Conservation (phyloP, 1,139 yeast genomes). For the Magnusiomyces magnusii region DNA sequence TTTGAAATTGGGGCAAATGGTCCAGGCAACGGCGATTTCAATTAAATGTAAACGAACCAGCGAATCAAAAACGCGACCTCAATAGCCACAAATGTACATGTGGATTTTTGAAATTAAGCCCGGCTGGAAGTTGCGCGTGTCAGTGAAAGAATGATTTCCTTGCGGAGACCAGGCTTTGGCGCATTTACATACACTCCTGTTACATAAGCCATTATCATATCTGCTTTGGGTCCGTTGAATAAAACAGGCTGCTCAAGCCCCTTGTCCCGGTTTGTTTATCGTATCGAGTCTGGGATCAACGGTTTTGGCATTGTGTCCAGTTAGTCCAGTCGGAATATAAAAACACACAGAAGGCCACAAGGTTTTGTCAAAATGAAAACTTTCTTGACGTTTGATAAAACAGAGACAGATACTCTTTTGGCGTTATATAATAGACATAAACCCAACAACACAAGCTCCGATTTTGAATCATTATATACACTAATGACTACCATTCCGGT, state of each 20-base stretch:
- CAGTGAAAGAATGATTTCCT: too few species aligned
- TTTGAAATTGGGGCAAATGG: not conserved
- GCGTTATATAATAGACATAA: not conserved
- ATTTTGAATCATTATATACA: not conserved
- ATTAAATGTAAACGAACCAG: too few species aligned
- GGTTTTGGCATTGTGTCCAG: not conserved
- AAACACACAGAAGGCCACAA: slow-evolving; percentile 7
- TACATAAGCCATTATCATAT: not conserved
- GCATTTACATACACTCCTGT: not conserved
- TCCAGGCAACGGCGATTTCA: too few species aligned
- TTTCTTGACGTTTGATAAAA: not conserved
- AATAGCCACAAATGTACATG: too few species aligned
- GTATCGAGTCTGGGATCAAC: not conserved
- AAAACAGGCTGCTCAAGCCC: not conserved
- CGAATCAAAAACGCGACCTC: too few species aligned
- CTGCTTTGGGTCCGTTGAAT: not conserved
- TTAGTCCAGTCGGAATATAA: slow-evolving; percentile 9
- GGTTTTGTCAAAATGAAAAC: not conserved
- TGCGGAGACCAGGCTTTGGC: not conserved
- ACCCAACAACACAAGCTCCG: not conserved
- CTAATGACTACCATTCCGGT: slow-evolving; percentile 2
- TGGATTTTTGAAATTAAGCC: too few species aligned
- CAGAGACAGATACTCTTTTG: not conserved
- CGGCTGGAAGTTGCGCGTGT: too few species aligned
- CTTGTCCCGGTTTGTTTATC: not conserved